These are phyloP conservation scores for Chlamydomonas urium DNA, from an alignment of 139 green algal genomes.

Conservation along the genomic window DNA sequence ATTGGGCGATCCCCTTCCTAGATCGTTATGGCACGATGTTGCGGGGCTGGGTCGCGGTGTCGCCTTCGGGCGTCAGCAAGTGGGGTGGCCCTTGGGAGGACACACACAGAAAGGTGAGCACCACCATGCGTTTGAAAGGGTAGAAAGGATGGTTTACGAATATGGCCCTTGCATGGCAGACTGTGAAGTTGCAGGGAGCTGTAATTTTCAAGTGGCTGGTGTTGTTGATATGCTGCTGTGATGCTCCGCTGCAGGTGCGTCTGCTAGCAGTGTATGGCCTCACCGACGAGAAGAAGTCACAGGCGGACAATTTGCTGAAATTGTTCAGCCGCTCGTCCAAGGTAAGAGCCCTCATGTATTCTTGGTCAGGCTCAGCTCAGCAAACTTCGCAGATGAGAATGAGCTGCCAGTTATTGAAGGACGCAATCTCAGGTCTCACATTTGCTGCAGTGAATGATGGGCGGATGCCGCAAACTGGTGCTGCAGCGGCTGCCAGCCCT, in stretches of 20 bases:
- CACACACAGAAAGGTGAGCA: slow-evolving; percentile 8
- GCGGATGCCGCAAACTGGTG: neutral
- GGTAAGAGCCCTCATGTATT: slow-evolving; percentile 4
- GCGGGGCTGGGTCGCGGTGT: slow-evolving; percentile 26
- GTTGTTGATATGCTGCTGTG: neutral
- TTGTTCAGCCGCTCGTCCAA: slow-evolving; percentile 23
- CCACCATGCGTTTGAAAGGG: neutral
- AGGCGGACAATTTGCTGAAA: slow-evolving; percentile 16
- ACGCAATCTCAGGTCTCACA: neutral
- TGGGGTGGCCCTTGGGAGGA: slow-evolving; percentile 39
- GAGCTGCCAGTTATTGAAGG: neutral
- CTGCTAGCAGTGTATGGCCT: slow-evolving; percentile 32
- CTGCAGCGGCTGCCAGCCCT: neutral
- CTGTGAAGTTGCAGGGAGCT: neutral
- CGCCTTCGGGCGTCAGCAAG: slow-evolving; percentile 29
- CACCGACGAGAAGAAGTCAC: slow-evolving; percentile 18
- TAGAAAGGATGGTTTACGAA: neutral
- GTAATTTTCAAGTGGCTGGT: neutral
- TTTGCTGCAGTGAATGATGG: neutral
- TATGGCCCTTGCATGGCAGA: neutral
- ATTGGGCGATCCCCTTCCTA: slow-evolving; percentile 38
- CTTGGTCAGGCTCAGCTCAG: neutral
- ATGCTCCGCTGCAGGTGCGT: slow-evolving; percentile 19
- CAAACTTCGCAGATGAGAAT: neutral
- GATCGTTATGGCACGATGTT: slow-evolving; percentile 37